Base-by-base conservation (phyloP, 108 stramenopile species). In the Craspedostauros australis region DNA sequence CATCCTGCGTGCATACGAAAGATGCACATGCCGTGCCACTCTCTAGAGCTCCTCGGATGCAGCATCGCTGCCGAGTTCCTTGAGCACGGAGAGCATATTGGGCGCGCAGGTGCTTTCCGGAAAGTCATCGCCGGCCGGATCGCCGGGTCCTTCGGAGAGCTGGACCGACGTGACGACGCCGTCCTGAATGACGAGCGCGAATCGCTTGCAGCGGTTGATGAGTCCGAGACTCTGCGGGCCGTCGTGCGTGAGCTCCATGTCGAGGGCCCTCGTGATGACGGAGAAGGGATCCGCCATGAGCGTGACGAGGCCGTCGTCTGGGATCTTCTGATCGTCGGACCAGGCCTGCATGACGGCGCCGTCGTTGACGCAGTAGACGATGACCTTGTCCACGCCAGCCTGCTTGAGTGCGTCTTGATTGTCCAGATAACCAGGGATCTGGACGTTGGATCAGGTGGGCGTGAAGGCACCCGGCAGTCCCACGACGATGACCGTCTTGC, bases 311-410 rank as follows among this genome's bases (percentile, higher is more conserved):
- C 54, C 51, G 23, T 60, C 59, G 11, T 43, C 22, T 18, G 54
- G 57, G 20, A 75, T 62, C 8, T 59, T 58, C 43, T 86, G 85
- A 40, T 70, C 65, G 60, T 71, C 67, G 0, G 69, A 74, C 66
- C 66, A 67, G 22, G 66, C 66, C 3, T 22, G 26, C 66, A 67
- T 67, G 3, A 67, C 66, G 36, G 80, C 80, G 30, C 67, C 72
- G 51, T 77, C 76, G 53, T 77, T 80, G 49, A 82, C 85, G 58
- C 80, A 79, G 47, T 72, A 68, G 32, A 86, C 70, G n/a, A 86
- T 54, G 1, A 86, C 69, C 45, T 80, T 76, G 18, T 80, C 70
- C 39, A 79, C 64, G 36, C 73, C 73, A 29, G 56, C 24, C 9
- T 37, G 48, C 39, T 63, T 67, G 32, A 72, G 26, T 34, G 68